Evolutionary conservation across 2,329 filamentous ascomycete species (phyloP).

Genomic region (Penicillium crustosum): DNA sequence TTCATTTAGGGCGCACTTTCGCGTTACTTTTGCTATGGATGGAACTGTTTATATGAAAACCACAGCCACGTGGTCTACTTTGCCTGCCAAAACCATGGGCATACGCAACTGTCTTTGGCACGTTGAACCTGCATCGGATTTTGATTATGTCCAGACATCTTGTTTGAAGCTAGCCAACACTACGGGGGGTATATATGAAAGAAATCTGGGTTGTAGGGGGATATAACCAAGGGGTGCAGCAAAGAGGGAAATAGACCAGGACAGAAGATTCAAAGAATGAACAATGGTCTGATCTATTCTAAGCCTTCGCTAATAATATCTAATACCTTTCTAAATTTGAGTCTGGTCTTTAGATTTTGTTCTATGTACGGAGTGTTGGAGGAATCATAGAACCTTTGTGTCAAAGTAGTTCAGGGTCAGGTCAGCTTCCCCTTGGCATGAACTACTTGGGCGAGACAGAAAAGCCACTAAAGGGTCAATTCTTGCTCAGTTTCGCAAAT

Average conservation of each 20-base stretch:
- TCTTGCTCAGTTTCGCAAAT: not conserved
- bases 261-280: not conserved
- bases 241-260: not conserved
- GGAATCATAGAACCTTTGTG: not conserved
- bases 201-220: not conserved
- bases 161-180: not conserved
- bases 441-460: not conserved
- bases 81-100: not conserved
- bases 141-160: not conserved
- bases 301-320: not conserved
- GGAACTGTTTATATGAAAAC: not conserved
- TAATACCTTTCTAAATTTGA: not conserved
- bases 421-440: not conserved
- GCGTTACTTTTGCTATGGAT: not conserved
- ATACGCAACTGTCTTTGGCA: not conserved
- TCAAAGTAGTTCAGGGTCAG: not conserved
- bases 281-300: not conserved
- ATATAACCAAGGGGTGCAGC: not conserved
- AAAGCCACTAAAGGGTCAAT: not conserved
- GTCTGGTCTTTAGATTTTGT: not conserved
- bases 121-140: not conserved
- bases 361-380: not conserved
- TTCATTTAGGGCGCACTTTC: not conserved
- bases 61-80: not conserved
- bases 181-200: not conserved